These are phyloP conservation scores for Macadamia integrifolia DNA, from an alignment of 164 flowering plant species.

Conservation along the genomic window DNA sequence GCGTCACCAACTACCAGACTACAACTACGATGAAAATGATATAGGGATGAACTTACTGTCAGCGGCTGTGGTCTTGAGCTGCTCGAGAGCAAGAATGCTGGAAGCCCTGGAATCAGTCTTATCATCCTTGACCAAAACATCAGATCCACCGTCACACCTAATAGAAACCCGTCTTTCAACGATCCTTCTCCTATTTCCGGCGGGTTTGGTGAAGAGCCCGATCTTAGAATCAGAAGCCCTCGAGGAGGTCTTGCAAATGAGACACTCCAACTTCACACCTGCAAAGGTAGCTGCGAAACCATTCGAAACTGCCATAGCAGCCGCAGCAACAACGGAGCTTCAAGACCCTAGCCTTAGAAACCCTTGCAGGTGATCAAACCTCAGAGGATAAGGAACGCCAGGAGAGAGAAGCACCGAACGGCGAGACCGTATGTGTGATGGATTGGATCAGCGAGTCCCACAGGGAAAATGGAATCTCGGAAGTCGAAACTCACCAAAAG, in stretches of 20 bases:
- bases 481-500: neutral
- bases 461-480: no score
- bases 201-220: constrained; percentile 19
- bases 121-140: constrained; percentile 17
- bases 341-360: constrained; percentile 13
- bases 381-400: neutral
- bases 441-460: no score
- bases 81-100: constrained; percentile 72
- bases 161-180: constrained; percentile 24
- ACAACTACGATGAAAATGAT: neutral
- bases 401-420: neutral
- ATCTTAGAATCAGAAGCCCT: constrained; percentile 15
- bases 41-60: constrained; percentile 42
- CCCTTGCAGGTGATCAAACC: neutral
- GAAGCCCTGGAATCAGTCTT: constrained; percentile 30
- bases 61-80: constrained; percentile 72
- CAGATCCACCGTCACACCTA: constrained; percentile 37
- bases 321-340: neutral
- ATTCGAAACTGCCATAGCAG: constrained; percentile 56
- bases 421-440: no score
- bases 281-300: constrained; percentile 37
- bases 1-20: neutral
- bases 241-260: constrained; percentile 22
- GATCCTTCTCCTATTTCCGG: constrained; percentile 1
- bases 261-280: constrained; percentile 50